A percentile compares a stretch with the other conserved stretches of the same genome.
Conservation (phyloP, 2,329 filamentous ascomycete genomes). For the Nannizzia gypsea region DNA sequence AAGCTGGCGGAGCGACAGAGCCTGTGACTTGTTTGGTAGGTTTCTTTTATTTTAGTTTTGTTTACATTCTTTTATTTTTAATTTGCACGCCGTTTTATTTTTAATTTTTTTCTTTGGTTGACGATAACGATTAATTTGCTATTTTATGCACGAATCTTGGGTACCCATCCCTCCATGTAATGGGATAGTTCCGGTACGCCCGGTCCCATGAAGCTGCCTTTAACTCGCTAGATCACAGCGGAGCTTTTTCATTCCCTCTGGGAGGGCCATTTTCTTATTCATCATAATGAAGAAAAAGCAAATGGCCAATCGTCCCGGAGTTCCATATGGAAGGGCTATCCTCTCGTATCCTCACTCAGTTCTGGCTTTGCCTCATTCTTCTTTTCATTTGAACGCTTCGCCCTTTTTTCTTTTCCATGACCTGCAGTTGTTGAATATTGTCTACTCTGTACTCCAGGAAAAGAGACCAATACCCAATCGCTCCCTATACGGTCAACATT, state of each 20-base stretch:
- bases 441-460: not conserved
- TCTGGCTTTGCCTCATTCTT: not conserved
- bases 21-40: conserved; percentile 5
- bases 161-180: conserved; percentile 2
- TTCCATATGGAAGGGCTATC: conserved; percentile 3
- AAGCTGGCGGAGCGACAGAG: conserved; percentile 5
- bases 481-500: not conserved
- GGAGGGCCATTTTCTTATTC: conserved; percentile 5
- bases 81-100: conserved; percentile 4
- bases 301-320: conserved; percentile 1
- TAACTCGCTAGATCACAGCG: conserved; percentile 3
- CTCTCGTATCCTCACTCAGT: conserved; percentile 6
- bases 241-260: conserved; percentile 2
- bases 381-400: conserved; percentile 3
- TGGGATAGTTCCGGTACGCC: conserved; percentile 7
- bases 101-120: conserved; percentile 4
- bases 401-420: conserved; percentile 1
- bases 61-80: conserved; percentile 2
- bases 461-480: conserved; percentile 3
- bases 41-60: conserved; percentile 4
- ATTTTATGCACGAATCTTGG: conserved; percentile 2
- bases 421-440: conserved; percentile 2
- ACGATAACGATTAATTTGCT: not conserved
- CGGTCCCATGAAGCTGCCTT: conserved; percentile 6
- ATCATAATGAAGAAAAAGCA: conserved; percentile 4